A percentile compares a stretch with the other conserved stretches of the same genome.
These are phyloP conservation scores for Fomitiporia mediterranea DNA, from an alignment of 1,284 basidiomycete species.

Conservation along the genomic window DNA sequence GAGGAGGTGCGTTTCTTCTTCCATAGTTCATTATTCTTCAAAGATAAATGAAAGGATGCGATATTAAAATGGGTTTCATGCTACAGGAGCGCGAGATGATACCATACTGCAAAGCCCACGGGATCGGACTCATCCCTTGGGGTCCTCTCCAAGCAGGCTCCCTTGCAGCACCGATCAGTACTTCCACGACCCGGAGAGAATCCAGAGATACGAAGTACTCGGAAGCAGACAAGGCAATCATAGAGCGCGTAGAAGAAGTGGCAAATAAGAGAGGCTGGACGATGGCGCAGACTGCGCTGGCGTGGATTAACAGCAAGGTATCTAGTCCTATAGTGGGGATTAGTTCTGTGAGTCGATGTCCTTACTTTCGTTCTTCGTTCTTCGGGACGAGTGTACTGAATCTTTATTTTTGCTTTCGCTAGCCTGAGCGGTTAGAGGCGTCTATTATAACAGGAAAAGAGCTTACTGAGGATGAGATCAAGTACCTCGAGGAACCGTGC, in stretches of 20 bases:
- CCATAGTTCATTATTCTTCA: constrained; percentile 28
- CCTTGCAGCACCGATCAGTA: constrained; percentile 36
- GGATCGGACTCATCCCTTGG: constrained; percentile 43
- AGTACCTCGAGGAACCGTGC: constrained; percentile 24
- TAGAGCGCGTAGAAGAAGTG: constrained; percentile 30
- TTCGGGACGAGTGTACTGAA: too few relatives aligned
- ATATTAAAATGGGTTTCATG: too few relatives aligned
- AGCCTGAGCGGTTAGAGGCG: constrained; percentile 18
- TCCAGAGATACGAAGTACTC: constrained; percentile 15
- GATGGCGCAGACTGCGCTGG: constrained; percentile 30
- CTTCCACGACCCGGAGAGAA: constrained; percentile 27
- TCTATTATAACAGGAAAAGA: constrained; percentile 18
- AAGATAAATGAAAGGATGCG: too few relatives aligned
- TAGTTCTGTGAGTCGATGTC: constrained; percentile 19
- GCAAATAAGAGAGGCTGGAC: constrained; percentile 27
- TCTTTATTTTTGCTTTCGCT: not conserved
- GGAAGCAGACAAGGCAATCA: constrained; percentile 28
- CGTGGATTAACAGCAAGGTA: constrained; percentile 28
- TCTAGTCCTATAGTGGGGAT: constrained; percentile 27
- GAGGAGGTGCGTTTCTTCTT: constrained; percentile 30
- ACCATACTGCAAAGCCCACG: constrained; percentile 41
- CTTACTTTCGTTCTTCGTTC: not conserved
- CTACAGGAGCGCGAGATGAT: constrained; percentile 44
- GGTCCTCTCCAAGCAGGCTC: constrained; percentile 35
- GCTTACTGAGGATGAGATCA: constrained; percentile 23